Percentiles rank a stretch among this genome's conserved stretches.
phyloP scores from a whole-genome alignment of 345 rosid species.

The Ailanthus altissimus region DNA sequence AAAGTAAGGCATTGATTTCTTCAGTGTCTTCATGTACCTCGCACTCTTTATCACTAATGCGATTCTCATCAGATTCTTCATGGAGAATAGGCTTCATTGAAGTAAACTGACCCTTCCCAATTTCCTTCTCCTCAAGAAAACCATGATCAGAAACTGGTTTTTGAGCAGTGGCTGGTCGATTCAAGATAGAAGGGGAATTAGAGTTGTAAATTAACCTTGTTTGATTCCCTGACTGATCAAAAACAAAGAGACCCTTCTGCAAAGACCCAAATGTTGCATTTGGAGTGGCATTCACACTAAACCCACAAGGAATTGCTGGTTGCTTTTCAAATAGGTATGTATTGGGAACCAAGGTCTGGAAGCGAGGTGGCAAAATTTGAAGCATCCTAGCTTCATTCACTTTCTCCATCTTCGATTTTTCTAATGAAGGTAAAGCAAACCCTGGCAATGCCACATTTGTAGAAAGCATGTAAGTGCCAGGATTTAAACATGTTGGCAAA shows the following conservation, averaged over 20 bases:
- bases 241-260: slow-evolving; percentile 53
- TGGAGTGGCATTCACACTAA: slow-evolving; percentile 31
- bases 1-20: slow-evolving; percentile 87
- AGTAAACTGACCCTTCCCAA: slow-evolving; percentile 32
- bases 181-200: slow-evolving; percentile 28
- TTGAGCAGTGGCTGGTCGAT: slow-evolving; percentile 30
- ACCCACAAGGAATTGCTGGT: slow-evolving; percentile 30
- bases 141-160: slow-evolving; percentile 28
- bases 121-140: slow-evolving; percentile 31
- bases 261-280: slow-evolving; percentile 34
- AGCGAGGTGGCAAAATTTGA: slow-evolving; percentile 39
- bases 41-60: slow-evolving; percentile 40
- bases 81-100: slow-evolving; percentile 26
- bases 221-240: slow-evolving; percentile 73
- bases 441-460: slow-evolving; percentile 41
- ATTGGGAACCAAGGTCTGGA: slow-evolving; percentile 39
- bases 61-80: slow-evolving; percentile 43
- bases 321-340: slow-evolving; percentile 33
- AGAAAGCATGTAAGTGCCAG: slow-evolving; percentile 32
- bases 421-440: slow-evolving; percentile 35
- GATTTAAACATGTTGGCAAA: slow-evolving; percentile 43
- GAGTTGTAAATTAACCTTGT: slow-evolving; percentile 56
- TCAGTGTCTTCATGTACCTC: slow-evolving; percentile 98
- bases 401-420: slow-evolving; percentile 41
- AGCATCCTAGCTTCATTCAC: slow-evolving; percentile 44